Evolutionary conservation across 139 green algal genomes (phyloP).

Genomic region (Ulvella scutata): DNA sequence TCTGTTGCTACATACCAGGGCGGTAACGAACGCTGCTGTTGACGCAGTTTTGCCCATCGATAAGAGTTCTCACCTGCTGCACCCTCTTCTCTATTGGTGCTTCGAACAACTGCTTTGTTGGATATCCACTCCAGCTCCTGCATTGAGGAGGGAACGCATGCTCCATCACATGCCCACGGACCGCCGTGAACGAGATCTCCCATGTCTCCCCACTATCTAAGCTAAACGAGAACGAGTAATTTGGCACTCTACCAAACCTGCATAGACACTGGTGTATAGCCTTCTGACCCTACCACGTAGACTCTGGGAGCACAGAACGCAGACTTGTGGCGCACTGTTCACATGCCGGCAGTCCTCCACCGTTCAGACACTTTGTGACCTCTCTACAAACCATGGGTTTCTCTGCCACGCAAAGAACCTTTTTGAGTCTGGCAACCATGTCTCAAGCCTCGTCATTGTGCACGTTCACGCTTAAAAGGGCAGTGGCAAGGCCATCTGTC

Average conservation of each 20-base stretch:
- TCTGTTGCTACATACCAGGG: background rate
- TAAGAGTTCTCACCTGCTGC: conserved; percentile 32
- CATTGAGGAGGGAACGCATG: conserved; percentile 50
- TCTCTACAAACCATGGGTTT: conserved; percentile 85
- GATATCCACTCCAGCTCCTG: background rate
- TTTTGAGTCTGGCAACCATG: conserved; percentile 11
- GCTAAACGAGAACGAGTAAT: conserved; percentile 69
- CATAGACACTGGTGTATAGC: no score
- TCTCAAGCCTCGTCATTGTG: no score
- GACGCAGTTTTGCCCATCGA: no score
- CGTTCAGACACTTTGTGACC: conserved; percentile 59
- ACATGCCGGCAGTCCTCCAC: conserved; percentile 13
- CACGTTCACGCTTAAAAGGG: no score
- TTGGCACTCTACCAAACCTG: conserved; percentile 43
- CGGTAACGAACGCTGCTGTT: background rate
- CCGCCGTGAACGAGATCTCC: conserved; percentile 86
- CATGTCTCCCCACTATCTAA: conserved; percentile 29
- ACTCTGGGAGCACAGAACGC: background rate
- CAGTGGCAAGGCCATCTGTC: no score
- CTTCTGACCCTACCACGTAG: no score
- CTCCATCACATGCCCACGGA: conserved; percentile 87
- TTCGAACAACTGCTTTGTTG: background rate
- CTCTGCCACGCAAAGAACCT: conserved; percentile 85
- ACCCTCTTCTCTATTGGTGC: conserved; percentile 41
- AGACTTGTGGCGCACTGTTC: conserved; percentile 18